Evolutionary conservation across 441 rosid genomes (phyloP), one percentile per base, ranked within the genome.

Genomic region (Corymbia citriodora): DNA sequence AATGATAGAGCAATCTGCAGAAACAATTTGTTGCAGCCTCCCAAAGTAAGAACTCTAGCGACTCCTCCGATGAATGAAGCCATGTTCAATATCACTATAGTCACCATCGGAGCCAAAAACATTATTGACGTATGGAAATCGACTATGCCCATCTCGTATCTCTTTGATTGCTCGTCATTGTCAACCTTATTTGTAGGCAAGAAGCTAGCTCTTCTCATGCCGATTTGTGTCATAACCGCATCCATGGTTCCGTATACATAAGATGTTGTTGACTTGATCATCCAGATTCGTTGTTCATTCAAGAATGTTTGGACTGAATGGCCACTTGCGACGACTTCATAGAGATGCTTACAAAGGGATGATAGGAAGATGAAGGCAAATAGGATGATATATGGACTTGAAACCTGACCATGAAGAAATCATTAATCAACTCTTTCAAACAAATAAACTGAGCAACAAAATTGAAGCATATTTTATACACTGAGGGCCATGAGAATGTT

Each of bases 261-360:
- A 13, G 74, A 17, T 3, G 94, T 92, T 4, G 93, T 90, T 4
- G 94, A 52, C 57, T 88, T 93, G 17, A 95, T 93, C 94, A 94
- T 94, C 96, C 95, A 94, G 33, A 90, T 79, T n/a, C 95, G 88
- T 36, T 87, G 87, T 63, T 94, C 96, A 54, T 94, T 90, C 40
- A 52, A 82, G 92, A 90, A 90, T 52, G 65, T 70, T 45, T 31
- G 31, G 13, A 93, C 31, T 12, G 92, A 52, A 55, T 90, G 91
- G 18, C 91, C 93, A 4, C 89, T 85, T 49, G 49, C 21, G 2
- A 93, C 31, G 25, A 94, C 90, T 59, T 94, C 94, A 11, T 89
- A 21, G 21, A 94, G 36, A 25, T 92, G 91, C 74, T 90, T 91
- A 12, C 72, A 57, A 33, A 85, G 48, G 3, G 91, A 17, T 3